Conservation (phyloP, 2,329 filamentous ascomycete species). For the Aspergillus awamori region DNA sequence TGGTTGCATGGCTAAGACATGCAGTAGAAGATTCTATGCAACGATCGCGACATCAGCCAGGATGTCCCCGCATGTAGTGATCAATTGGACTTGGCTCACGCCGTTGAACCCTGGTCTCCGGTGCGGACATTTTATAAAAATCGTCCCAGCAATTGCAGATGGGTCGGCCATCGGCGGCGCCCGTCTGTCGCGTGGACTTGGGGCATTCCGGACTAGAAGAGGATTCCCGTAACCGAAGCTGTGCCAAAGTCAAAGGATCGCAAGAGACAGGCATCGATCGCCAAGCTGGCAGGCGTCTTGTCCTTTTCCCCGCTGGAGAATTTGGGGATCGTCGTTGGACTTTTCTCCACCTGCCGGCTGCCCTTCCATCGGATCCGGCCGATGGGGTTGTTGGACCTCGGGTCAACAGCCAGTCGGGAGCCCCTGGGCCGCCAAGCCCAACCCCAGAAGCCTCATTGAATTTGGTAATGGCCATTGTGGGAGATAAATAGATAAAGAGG, state of each 20-base stretch:
- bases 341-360: constrained; percentile 6
- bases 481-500: background rate
- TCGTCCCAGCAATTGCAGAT: background rate
- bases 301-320: constrained; percentile 1
- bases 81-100: background rate
- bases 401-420: background rate
- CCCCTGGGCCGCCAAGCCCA: background rate
- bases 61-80: background rate
- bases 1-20: constrained; percentile 15
- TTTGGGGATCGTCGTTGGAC: constrained; percentile 4
- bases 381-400: constrained; percentile 8
- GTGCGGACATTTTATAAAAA: constrained; percentile 12
- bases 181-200: constrained; percentile 15
- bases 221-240: background rate
- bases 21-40: background rate
- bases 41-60: constrained; percentile 3
- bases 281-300: background rate
- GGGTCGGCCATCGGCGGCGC: constrained; percentile 17
- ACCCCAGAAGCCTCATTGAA: background rate
- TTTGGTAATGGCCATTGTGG: background rate
- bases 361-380: constrained; percentile 7
- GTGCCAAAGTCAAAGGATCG: background rate
- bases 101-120: background rate
- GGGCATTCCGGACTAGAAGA: background rate
- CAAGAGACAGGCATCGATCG: background rate